Base-by-base conservation (phyloP, 2,329 filamentous ascomycete species). In the Colletotrichum chlorophyti region DNA sequence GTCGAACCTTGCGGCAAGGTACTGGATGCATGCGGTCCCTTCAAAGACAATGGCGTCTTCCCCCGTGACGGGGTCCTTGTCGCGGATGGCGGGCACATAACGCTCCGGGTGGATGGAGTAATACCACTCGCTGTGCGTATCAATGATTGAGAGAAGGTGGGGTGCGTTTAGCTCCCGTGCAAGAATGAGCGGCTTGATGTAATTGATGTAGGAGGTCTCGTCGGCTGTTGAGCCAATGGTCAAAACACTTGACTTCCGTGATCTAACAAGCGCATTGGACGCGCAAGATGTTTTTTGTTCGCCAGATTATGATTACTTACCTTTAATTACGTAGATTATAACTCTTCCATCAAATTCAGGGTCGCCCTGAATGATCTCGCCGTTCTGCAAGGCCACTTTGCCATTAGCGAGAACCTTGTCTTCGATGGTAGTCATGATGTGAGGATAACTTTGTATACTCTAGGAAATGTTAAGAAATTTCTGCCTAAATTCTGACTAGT, bases 171-270 rank as follows among this genome's bases (percentile, higher is more conserved):
- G 65, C 61, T 75, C 72, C 52, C 69, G 61, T 14, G 69, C 72
- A 4, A 76, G 61, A 4, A 76, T 74, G 0, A 76, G 57, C 1
- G 70, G 69, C 47, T 76, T 76, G 48, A 76, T 73, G 62, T 72
- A 75, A 54, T 76, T 76, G 58, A 74, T 74, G 63, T 71, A 73
- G 26, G 49, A 67, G 3, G 72, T 74, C 61, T 71, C 45, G 43
- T 72, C 69, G 24, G 70, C 70, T 72, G 47, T 11, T 6, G 35
- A 21, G 11, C 31, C 34, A 23, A 32, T n/a, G 31, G n/a, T 19
- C 42, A 31, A n/a, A n/a, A n/a, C n/a, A n/a, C n/a, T n/a, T n/a
- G n/a, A n/a, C n/a, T n/a, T n/a, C n/a, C n/a, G n/a, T n/a, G n/a
- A n/a, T n/a, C n/a, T n/a, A n/a, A n/a, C n/a, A n/a, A n/a, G n/a